phyloP scores from a whole-genome alignment of 805 yeast genomes.

The Cyberlindnera subsufficiens region DNA sequence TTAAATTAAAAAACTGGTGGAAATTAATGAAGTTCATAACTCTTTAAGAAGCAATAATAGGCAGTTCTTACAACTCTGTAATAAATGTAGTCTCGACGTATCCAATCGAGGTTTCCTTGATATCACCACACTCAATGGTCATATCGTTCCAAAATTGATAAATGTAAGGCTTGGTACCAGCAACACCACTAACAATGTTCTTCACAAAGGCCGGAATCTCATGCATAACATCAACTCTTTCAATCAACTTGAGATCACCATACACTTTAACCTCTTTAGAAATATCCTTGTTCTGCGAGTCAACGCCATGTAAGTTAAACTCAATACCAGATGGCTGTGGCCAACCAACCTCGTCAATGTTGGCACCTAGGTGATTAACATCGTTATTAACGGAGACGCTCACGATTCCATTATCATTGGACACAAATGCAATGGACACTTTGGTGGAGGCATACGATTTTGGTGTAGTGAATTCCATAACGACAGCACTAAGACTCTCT shows the following conservation, averaged over 20 bases:
- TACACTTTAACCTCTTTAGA: conserved; percentile 41
- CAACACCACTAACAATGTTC: conserved; percentile 87
- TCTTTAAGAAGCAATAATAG: background rate
- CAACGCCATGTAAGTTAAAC: conserved; percentile 50
- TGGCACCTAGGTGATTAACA: conserved; percentile 49
- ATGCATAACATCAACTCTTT: conserved; percentile 95
- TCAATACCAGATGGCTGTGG: conserved; percentile 67
- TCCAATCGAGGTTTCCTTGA: conserved; percentile 55
- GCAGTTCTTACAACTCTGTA: conserved; percentile 24
- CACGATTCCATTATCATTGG: conserved; percentile 57
- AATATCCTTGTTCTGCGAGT: conserved; percentile 36
- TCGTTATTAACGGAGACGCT: conserved; percentile 62
- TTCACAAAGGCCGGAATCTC: conserved; percentile 94
- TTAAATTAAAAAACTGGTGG: background rate
- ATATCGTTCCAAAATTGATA: conserved; percentile 80
- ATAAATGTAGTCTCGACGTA: conserved; percentile 83
- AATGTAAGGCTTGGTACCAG: conserved; percentile 95
- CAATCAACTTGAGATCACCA: conserved; percentile 68
- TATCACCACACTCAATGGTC: conserved; percentile 37
- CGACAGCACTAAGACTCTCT: conserved; percentile 61
- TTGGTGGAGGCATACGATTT: conserved; percentile 77
- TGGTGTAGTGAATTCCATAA: conserved; percentile 97
- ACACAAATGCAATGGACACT: conserved; percentile 74
- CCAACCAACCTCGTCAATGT: conserved; percentile 80
- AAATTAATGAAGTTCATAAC: background rate